Evolutionary conservation across 257 asterid genomes (phyloP).

Genomic region (Lycium ferocissimum): DNA sequence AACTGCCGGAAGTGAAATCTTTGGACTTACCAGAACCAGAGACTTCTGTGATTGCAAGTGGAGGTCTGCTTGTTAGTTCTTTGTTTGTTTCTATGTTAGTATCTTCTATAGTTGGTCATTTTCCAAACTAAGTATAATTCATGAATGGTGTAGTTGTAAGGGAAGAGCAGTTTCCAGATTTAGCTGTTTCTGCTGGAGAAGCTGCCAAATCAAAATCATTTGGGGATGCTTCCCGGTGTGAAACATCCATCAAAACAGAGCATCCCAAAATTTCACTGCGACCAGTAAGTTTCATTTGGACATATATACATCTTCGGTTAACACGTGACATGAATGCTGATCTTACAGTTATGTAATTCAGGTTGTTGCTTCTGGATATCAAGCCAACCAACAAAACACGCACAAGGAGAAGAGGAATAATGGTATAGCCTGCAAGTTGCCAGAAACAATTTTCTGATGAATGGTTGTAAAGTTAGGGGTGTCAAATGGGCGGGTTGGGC

Average conservation of each 20-base stretch:
- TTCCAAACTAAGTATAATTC: constrained; percentile 28
- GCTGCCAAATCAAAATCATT: constrained; percentile 33
- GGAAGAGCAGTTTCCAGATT: constrained; percentile 33
- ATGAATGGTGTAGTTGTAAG: constrained; percentile 36
- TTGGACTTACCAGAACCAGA: constrained; percentile 41
- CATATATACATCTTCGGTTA: not conserved
- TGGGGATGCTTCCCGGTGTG: constrained; percentile 39
- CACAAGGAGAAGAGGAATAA: constrained; percentile 41
- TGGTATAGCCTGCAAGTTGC: constrained; percentile 37
- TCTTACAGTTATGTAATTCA: constrained; percentile 23
- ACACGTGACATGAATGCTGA: not conserved
- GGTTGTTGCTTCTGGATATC: constrained; percentile 39
- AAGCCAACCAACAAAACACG: constrained; percentile 31
- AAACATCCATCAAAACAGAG: constrained; percentile 36
- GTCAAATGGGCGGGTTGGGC: too few species aligned
- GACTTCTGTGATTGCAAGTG: constrained; percentile 38
- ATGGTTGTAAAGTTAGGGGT: not conserved
- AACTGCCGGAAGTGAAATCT: constrained; percentile 49
- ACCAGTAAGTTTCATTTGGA: constrained; percentile 36
- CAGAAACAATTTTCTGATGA: constrained; percentile 15
- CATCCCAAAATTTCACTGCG: constrained; percentile 21
- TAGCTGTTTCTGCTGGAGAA: constrained; percentile 44
- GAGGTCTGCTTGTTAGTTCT: constrained; percentile 44
- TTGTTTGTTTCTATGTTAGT: not conserved
- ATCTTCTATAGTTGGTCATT: constrained; percentile 20